Evolutionary conservation across 352 stramenopile species (phyloP).

Genomic region (Aphanomyces invadans): DNA sequence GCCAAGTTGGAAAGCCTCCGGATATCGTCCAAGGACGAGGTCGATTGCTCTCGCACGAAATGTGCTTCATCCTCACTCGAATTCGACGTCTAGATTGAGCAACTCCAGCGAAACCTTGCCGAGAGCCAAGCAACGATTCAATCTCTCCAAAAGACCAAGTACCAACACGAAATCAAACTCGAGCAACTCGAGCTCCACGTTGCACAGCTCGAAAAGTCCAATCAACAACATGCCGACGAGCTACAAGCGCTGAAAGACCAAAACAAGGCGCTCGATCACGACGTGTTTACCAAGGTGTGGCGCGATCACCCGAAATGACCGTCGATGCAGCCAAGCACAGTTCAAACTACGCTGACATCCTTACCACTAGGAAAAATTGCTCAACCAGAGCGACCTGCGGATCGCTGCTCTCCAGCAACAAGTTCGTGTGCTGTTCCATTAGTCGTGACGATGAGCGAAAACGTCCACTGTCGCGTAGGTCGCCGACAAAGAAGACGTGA

Average conservation of each 20-base stretch:
- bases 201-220: constrained; percentile 46
- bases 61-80: no score
- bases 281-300: constrained; percentile 41
- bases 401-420: constrained; percentile 64
- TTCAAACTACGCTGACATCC: not conserved
- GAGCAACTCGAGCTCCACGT: constrained; percentile 57
- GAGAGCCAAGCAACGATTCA: constrained; percentile 47
- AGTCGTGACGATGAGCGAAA: no score
- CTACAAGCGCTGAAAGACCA: constrained; percentile 47
- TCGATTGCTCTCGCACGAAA: constrained; percentile 28
- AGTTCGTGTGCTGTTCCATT: constrained; percentile 59
- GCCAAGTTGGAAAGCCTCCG: constrained; percentile 56
- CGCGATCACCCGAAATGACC: not conserved
- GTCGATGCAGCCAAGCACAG: no score
- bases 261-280: constrained; percentile 79
- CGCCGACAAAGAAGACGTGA: constrained; percentile 16
- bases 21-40: constrained; percentile 57
- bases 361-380: constrained; percentile 67
- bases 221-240: constrained; percentile 36
- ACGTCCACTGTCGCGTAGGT: no score
- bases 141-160: constrained; percentile 58
- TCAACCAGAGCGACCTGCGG: constrained; percentile 69
- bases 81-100: constrained; percentile 35
- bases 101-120: constrained; percentile 38
- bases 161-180: constrained; percentile 71